Evolutionary conservation across 257 asterid genomes (phyloP), one percentile per base, ranked within the genome.

Genomic region (Petunia axillaris): DNA sequence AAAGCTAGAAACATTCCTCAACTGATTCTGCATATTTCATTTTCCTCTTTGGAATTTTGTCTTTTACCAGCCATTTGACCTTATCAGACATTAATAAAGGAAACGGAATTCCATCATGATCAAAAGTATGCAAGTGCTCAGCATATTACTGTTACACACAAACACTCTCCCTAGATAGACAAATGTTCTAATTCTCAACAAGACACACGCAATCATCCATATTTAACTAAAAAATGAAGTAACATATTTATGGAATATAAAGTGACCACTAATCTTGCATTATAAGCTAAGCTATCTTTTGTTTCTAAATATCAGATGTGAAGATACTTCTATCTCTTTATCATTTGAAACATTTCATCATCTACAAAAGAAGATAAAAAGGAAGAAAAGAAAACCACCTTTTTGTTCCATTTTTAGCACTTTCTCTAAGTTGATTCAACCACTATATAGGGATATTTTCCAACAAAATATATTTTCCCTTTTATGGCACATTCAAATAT

Each of bases 321-420:
- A 40, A 66, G 75, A 66, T 66, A 41, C 54, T 66, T 66, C 25
- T 40, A 66, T 66, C 74, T 50, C 50, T 50, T 73, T 73, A 73
- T 50, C 78, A 35, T 73, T 73, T 73, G 46, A 62, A 73, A 73
- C 78, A 73, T 73, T 3, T 73, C 78, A 50, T 3, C 78, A 50
- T 2, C 25, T 2, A 50, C 66, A 70, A 70, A 2, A 5, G 13
- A 71, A 35, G 9, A 35, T 16, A 35, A 52, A 52, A 6, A 73
- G 36, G 48, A 71, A 35, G 62, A 25, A 50, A 71, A 60, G 35
- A 71, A 14, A 73, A 35, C 40, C 62, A 36, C 41, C 62, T 35
- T 60, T 8, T 35, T 73, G 50, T 50, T 73, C 13, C 15, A 48
- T 50, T 48, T 73, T 60, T 11, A 6, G 77, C 62, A 25, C 48